These are phyloP conservation scores for Eucalyptus melliodora DNA, from an alignment of 345 rosid species.

Conservation along the genomic window DNA sequence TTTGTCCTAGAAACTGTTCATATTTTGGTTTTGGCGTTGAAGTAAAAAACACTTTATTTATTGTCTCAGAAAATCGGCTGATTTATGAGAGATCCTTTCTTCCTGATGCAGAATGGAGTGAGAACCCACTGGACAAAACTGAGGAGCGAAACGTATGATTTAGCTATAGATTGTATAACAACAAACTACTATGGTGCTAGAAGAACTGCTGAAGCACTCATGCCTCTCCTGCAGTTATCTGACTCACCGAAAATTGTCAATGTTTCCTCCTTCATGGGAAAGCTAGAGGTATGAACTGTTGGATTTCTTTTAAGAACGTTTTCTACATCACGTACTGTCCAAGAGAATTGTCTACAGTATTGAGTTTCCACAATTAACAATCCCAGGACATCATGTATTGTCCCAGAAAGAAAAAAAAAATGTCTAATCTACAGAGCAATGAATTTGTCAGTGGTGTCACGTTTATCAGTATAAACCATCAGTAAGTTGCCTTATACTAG, in stretches of 20 bases:
- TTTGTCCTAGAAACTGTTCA: background rate
- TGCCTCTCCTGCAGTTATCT: constrained; percentile 10
- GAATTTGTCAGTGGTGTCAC: background rate
- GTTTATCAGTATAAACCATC: background rate
- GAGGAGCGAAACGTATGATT: background rate
- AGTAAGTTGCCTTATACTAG: background rate
- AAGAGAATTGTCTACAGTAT: background rate
- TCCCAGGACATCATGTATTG: background rate
- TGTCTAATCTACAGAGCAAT: background rate
- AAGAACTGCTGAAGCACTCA: constrained; percentile 5
- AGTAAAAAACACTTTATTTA: background rate
- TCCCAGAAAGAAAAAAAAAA: background rate
- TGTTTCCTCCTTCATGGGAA: constrained; percentile 3
- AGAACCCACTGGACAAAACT: background rate
- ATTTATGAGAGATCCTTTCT: background rate
- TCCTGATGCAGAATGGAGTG: background rate
- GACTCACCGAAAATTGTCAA: constrained; percentile 17
- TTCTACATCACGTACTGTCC: background rate
- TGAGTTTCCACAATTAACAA: background rate
- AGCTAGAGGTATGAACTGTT: constrained; percentile 3
- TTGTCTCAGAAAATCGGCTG: background rate
- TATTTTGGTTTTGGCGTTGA: background rate
- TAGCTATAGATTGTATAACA: constrained; percentile 3
- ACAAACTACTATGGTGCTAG: constrained; percentile 6
- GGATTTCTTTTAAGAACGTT: background rate